Evolutionary conservation across 805 yeast species (phyloP).

Genomic region (Kuraishia capsulata): DNA sequence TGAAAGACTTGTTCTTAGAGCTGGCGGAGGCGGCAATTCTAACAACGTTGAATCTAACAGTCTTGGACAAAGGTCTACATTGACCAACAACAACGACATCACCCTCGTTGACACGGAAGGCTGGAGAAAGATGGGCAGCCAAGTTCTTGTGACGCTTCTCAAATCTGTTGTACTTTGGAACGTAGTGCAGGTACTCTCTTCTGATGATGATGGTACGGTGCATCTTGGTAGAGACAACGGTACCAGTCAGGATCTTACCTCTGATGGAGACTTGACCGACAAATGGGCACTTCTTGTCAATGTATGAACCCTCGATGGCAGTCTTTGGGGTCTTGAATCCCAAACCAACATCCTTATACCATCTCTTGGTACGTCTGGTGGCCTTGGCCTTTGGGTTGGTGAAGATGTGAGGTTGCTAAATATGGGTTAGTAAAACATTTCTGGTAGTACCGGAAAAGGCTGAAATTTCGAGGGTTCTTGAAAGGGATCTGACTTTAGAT

Average conservation of each 20-base stretch:
- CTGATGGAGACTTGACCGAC: conserved; percentile 95
- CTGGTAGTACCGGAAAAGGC: neutral
- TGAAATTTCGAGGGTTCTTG: neutral
- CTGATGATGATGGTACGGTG: conserved; percentile 99
- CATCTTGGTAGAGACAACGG: conserved; percentile 99
- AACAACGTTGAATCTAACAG: conserved; percentile 99
- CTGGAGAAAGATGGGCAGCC: conserved; percentile 99
- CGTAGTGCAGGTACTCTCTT: conserved; percentile 99
- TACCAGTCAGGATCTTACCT: conserved; percentile 99
- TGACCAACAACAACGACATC: conserved; percentile 99
- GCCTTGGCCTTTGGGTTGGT: conserved; percentile 99
- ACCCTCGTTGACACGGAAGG: conserved; percentile 99
- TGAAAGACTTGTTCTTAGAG: conserved; percentile 89
- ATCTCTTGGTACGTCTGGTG: conserved; percentile 98
- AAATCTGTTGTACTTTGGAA: conserved; percentile 99
- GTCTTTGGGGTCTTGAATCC: conserved; percentile 99
- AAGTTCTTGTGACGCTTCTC: conserved; percentile 99
- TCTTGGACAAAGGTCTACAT: conserved; percentile 99
- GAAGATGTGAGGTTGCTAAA: conserved; percentile 99
- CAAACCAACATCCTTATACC: conserved; percentile 99
- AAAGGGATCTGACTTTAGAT: neutral
- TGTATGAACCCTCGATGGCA: conserved; percentile 98
- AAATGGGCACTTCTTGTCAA: conserved; percentile 99
- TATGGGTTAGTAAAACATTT: conserved; percentile 5
- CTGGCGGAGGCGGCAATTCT: conserved; percentile 77